Evolutionary conservation across 2,329 filamentous ascomycete genomes (phyloP).

Genomic region (Chrysosporium queenslandicum): DNA sequence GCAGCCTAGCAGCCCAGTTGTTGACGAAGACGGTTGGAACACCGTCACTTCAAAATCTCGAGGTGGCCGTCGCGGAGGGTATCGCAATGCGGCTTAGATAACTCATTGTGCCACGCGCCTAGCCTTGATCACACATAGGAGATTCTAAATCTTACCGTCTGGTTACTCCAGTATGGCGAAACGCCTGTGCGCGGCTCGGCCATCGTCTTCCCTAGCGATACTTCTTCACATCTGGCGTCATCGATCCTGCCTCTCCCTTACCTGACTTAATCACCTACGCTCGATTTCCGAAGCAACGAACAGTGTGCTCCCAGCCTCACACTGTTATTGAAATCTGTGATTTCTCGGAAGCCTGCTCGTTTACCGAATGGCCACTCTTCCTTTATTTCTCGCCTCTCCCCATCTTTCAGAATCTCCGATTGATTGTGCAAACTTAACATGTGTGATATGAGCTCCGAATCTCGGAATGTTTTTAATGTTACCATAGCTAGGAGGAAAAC

Average conservation of each 20-base stretch:
- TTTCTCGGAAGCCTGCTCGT: neutral
- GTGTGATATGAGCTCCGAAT: constrained; percentile 2
- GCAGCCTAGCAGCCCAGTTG: constrained; percentile 23
- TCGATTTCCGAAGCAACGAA: neutral
- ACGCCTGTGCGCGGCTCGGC: neutral
- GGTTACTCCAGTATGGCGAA: no score
- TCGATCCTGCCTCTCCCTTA: neutral
- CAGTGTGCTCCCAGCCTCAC: neutral
- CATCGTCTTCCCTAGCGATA: neutral
- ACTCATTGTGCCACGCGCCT: no score
- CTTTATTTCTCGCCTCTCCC: neutral
- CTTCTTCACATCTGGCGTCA: neutral
- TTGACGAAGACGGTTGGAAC: constrained; percentile 42
- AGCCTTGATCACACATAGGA: no score
- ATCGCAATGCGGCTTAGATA: constrained; percentile 10
- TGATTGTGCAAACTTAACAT: neutral
- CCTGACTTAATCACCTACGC: neutral
- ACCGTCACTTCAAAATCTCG: constrained; percentile 38
- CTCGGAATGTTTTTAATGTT: constrained; percentile 4
- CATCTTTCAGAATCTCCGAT: neutral
- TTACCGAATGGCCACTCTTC: neutral
- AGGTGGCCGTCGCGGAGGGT: constrained; percentile 36
- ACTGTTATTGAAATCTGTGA: neutral
- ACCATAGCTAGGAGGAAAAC: constrained; percentile 10
- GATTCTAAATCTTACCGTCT: neutral